Evolutionary conservation across 371 early-diverging fungal genomes (phyloP).

Genomic region (Mortierella sp.): DNA sequence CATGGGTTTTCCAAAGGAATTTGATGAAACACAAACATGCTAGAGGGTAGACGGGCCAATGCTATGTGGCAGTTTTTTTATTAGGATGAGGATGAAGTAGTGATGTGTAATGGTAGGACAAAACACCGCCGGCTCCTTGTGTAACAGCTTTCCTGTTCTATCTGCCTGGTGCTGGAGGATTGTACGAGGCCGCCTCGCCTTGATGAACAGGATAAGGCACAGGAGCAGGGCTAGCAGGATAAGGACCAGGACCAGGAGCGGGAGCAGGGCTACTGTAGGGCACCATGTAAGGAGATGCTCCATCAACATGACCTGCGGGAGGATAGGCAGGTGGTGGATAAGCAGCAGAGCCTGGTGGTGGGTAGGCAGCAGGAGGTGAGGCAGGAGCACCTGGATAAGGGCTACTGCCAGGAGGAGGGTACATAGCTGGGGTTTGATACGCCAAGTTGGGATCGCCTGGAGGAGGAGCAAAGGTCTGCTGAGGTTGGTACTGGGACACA

Average conservation of each 20-base stretch:
- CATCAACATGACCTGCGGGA: too few species aligned
- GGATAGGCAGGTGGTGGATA: not conserved
- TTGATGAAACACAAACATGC: too few species aligned
- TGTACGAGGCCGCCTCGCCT: conserved; percentile 35
- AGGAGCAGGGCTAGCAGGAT: conserved; percentile 9
- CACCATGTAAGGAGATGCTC: too few species aligned
- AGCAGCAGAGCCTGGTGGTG: not conserved
- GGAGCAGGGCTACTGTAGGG: conserved; percentile 3
- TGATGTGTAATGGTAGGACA: too few species aligned
- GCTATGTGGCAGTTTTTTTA: too few species aligned
- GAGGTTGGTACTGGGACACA: conserved; percentile 15
- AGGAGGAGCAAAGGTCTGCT: conserved; percentile 31
- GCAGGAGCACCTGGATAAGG: not conserved
- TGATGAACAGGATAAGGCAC: conserved; percentile 45
- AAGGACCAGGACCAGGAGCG: not conserved
- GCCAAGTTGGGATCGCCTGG: conserved; percentile 48
- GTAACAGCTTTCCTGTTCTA: too few species aligned
- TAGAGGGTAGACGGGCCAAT: too few species aligned
- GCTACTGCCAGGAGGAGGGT: conserved; percentile 13
- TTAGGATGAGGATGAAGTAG: too few species aligned
- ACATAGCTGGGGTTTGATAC: conserved; percentile 26
- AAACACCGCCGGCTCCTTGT: too few species aligned
- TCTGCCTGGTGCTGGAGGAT: conserved; percentile 29
- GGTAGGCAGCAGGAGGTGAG: not conserved
- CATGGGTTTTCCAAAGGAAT: too few species aligned